Conservation (phyloP, 345 rosid genomes). For the Lepidium sativum region DNA sequence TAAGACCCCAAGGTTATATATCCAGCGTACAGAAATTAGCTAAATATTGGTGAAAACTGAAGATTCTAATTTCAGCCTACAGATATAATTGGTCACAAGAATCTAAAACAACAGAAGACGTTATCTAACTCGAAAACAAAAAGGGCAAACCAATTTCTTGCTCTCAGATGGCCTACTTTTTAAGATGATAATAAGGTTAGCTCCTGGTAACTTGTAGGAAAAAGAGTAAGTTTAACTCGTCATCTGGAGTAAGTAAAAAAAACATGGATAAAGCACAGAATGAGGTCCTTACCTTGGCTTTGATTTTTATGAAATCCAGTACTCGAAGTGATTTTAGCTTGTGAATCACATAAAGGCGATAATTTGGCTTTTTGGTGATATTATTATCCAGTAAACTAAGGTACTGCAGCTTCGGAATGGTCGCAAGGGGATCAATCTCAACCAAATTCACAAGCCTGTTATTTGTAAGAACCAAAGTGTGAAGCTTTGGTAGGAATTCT, state of each 20-base stretch:
- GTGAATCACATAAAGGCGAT: constrained; percentile 86
- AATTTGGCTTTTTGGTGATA: constrained; percentile 84
- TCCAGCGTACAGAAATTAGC: not conserved
- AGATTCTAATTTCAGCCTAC: no score
- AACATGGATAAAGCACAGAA: not conserved
- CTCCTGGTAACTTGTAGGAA: no score
- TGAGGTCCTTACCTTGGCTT: constrained; percentile 58
- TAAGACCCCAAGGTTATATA: not conserved
- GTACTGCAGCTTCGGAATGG: constrained; percentile 83
- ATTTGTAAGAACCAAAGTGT: constrained; percentile 82
- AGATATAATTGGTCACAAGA: no score
- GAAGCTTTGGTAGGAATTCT: constrained; percentile 90
- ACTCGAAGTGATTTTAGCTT: constrained; percentile 80
- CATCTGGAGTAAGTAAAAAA: not conserved
- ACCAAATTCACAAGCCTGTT: constrained; percentile 96
- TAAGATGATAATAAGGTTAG: not conserved
- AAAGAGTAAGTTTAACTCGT: not conserved
- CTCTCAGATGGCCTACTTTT: no score
- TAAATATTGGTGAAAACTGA: no score
- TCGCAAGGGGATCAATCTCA: constrained; percentile 92
- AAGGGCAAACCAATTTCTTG: no score
- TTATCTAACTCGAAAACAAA: no score
- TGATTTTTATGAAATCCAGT: constrained; percentile 92
- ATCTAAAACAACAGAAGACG: no score
- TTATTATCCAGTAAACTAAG: constrained; percentile 90